These are phyloP conservation scores for Leccinum solheimii DNA, from an alignment of 1,284 basidiomycete species.

Conservation along the genomic window DNA sequence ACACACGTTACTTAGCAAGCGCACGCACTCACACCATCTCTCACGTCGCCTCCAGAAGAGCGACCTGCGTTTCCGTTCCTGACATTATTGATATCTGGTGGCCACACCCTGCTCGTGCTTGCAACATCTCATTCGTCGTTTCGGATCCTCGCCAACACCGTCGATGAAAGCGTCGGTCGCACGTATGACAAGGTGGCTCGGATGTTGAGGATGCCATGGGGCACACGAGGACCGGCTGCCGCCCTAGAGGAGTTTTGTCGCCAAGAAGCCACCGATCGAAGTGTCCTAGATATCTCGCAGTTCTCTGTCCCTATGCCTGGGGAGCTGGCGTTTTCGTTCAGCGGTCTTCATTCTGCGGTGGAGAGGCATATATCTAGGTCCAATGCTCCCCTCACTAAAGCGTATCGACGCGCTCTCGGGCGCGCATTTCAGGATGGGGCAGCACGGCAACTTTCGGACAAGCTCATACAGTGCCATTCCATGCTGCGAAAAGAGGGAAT, in stretches of 20 bases:
- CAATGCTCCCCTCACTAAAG: conserved; percentile 35
- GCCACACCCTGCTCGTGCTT: conserved; percentile 86
- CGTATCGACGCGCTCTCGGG: conserved; percentile 50
- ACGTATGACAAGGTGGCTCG: conserved; percentile 81
- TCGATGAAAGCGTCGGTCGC: conserved; percentile 77
- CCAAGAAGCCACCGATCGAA: conserved; percentile 29
- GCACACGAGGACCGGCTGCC: conserved; percentile 66
- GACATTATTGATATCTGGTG: conserved; percentile 85
- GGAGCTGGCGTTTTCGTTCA: conserved; percentile 72
- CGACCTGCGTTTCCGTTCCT: conserved; percentile 81
- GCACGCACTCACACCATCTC: conserved; percentile 82
- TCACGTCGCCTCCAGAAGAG: conserved; percentile 56
- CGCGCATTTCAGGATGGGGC: conserved; percentile 73
- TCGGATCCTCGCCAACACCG: conserved; percentile 71
- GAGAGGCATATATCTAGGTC: conserved; percentile 47
- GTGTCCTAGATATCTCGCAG: conserved; percentile 37
- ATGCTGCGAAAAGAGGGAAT: conserved; percentile 45
- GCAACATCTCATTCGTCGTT: conserved; percentile 62
- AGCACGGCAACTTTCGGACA: conserved; percentile 72
- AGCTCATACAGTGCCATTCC: conserved; percentile 63
- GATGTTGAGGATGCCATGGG: conserved; percentile 64
- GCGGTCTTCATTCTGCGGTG: conserved; percentile 68
- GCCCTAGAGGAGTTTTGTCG: conserved; percentile 72
- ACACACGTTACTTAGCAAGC: conserved; percentile 67
- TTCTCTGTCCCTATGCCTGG: conserved; percentile 58